Evolutionary conservation across 1,139 yeast genomes (phyloP).

Genomic region (Casaregolazyma lundiana): DNA sequence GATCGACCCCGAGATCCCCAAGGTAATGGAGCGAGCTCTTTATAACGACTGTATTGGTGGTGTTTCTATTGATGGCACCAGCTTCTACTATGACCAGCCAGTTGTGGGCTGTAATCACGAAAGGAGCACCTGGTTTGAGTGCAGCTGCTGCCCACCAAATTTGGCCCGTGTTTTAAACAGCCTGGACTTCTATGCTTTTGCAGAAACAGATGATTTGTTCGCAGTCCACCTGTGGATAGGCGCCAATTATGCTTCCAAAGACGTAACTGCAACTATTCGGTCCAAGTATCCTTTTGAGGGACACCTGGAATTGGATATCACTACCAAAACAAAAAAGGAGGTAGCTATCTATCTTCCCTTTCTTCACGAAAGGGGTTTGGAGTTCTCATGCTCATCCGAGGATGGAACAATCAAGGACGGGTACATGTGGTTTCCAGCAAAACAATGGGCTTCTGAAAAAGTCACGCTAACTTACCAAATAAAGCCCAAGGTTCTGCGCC

Average conservation of each 20-base stretch:
- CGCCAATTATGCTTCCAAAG: constrained; percentile 6
- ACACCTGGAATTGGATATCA: background rate
- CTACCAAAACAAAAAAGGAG: constrained; percentile 2
- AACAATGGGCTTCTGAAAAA: constrained; percentile 8
- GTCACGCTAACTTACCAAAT: constrained; percentile 6
- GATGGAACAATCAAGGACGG: constrained; percentile 2
- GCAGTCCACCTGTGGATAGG: constrained; percentile 12
- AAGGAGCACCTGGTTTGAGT: constrained; percentile 26
- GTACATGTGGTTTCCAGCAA: constrained; percentile 7
- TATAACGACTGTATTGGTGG: constrained; percentile 12
- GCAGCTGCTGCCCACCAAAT: constrained; percentile 31
- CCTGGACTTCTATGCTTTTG: constrained; percentile 8
- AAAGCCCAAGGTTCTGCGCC: constrained; percentile 3
- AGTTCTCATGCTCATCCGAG: background rate
- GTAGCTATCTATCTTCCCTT: constrained; percentile 7
- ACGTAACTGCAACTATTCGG: background rate
- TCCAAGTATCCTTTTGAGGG: constrained; percentile 7
- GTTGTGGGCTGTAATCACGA: constrained; percentile 22
- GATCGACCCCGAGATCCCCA: constrained; percentile 9
- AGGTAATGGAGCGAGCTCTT: constrained; percentile 12
- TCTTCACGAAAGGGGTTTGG: background rate
- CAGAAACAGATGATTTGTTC: background rate
- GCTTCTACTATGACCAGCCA: constrained; percentile 16
- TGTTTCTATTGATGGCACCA: constrained; percentile 11
- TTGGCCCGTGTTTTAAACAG: constrained; percentile 15